Percentiles rank a stretch among this genome's conserved stretches.
Evolutionary conservation across 140 eudicot species (phyloP).

Genomic region (Bidens hawaiensis): DNA sequence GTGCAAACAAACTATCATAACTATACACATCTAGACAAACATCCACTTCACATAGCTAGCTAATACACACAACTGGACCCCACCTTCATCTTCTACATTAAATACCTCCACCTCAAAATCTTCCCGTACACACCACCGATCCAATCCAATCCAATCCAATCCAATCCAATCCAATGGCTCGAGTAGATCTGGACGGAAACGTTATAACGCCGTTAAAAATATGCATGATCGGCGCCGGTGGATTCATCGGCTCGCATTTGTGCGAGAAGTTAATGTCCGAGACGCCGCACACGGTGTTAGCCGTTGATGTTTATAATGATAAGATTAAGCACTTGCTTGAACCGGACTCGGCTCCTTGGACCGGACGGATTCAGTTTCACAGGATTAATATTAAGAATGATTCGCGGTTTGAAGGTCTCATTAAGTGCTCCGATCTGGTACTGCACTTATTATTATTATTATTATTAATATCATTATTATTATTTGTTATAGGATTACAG

Average conservation of each 20-base stretch:
- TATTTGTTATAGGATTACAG: no score
- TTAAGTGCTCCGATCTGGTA: conserved; percentile 93
- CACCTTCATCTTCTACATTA: conserved; percentile 29
- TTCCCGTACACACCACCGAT: conserved; percentile 11
- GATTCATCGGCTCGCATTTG: conserved; percentile 94
- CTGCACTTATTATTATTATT: no score
- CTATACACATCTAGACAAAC: no score
- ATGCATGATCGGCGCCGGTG: conserved; percentile 98
- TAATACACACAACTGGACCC: neutral
- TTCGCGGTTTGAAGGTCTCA: conserved; percentile 94
- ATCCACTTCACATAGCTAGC: conserved; percentile 20
- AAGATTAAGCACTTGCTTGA: conserved; percentile 94
- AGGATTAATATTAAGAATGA: conserved; percentile 89
- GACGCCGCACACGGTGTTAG: conserved; percentile 77
- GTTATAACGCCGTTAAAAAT: conserved; percentile 66
- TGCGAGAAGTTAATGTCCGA: conserved; percentile 85
- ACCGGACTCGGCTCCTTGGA: conserved; percentile 60
- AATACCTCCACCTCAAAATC: conserved; percentile 34
- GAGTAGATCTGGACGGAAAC: conserved; percentile 93
- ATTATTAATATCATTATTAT: no score
- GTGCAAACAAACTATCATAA: conserved; percentile 2
- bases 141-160: neutral
- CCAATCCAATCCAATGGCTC: conserved; percentile 38
- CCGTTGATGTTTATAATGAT: conserved; percentile 87
- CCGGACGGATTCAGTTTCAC: conserved; percentile 84